These are phyloP conservation scores for Sporothrix mexicana DNA, from an alignment of 2,329 filamentous ascomycete genomes.

Conservation along the genomic window DNA sequence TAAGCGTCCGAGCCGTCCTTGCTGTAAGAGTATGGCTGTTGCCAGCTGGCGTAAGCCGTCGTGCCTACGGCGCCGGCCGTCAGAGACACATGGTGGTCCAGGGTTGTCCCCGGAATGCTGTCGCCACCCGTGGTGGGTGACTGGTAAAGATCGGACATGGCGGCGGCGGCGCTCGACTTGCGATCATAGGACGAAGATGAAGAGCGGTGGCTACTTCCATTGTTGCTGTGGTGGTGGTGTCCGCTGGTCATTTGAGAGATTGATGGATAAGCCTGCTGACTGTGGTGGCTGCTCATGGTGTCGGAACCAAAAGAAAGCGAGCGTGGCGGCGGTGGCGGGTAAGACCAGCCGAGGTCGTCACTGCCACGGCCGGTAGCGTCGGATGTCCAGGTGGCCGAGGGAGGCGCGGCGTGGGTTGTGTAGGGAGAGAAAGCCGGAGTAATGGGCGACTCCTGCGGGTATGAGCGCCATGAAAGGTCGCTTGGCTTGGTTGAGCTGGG, in stretches of 20 bases:
- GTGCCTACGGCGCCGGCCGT: constrained; percentile 49
- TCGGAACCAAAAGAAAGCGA: constrained; percentile 59
- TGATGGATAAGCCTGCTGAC: constrained; percentile 47
- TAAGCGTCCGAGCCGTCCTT: constrained; percentile 47
- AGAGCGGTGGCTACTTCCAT: constrained; percentile 35
- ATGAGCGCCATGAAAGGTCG: constrained; percentile 57
- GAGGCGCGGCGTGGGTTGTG: constrained; percentile 48
- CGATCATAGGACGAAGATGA: constrained; percentile 50
- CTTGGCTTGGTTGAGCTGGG: constrained; percentile 51
- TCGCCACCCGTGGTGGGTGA: constrained; percentile 49
- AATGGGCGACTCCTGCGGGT: constrained; percentile 57
- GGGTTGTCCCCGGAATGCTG: constrained; percentile 44
- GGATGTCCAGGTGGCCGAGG: constrained; percentile 52
- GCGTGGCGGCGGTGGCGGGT: constrained; percentile 51
- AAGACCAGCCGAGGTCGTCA: constrained; percentile 54
- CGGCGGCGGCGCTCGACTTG: constrained; percentile 44
- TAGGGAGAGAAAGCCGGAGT: constrained; percentile 59
- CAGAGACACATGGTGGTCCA: constrained; percentile 47
- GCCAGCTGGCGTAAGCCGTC: constrained; percentile 52
- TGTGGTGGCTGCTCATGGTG: constrained; percentile 45
- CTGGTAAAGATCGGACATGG: constrained; percentile 53
- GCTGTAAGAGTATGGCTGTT: constrained; percentile 52
- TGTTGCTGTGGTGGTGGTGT: constrained; percentile 17
- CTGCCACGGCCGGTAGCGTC: constrained; percentile 47
- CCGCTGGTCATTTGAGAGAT: constrained; percentile 46